Conservation (phyloP, 352 stramenopile species). For the Pythium monospermum region DNA sequence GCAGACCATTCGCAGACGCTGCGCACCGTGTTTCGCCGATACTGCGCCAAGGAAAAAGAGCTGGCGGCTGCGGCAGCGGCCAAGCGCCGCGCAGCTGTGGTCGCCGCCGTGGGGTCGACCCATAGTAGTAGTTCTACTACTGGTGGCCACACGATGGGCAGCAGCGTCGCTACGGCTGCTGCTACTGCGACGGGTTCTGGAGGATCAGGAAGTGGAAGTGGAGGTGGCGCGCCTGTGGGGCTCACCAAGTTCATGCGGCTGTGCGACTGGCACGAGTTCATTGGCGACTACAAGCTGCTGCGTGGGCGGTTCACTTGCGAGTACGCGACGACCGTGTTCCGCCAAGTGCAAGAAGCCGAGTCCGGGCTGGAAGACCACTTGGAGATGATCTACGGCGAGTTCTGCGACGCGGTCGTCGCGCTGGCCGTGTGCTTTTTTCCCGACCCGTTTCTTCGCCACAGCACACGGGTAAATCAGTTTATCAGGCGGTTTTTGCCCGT, state of each 20-base stretch:
- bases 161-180: neutral
- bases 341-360: conserved; percentile 53
- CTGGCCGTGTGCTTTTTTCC: conserved; percentile 54
- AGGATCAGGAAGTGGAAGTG: neutral
- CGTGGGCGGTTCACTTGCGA: conserved; percentile 55
- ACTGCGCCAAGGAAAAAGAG: conserved; percentile 63
- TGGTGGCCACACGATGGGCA: neutral
- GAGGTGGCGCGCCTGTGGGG: conserved; percentile 18
- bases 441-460: conserved; percentile 52
- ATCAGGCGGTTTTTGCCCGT: conserved; percentile 63
- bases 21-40: conserved; percentile 66
- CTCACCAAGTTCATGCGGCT: conserved; percentile 66
- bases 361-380: conserved; percentile 34
- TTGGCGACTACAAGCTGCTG: conserved; percentile 65
- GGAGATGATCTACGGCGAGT: conserved; percentile 72
- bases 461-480: conserved; percentile 61
- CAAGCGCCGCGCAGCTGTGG: conserved; percentile 20
- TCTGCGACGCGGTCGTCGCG: conserved; percentile 60
- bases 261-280: conserved; percentile 61
- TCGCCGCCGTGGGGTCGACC: neutral
- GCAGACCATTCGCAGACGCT: conserved; percentile 49
- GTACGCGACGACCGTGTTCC: conserved; percentile 49
- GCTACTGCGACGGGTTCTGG: neutral
- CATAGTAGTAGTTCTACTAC: neutral
- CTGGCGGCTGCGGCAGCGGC: conserved; percentile 11